These are phyloP conservation scores for Platanthera zijinensis DNA, from an alignment of 106 monocot genomes.

Conservation along the genomic window DNA sequence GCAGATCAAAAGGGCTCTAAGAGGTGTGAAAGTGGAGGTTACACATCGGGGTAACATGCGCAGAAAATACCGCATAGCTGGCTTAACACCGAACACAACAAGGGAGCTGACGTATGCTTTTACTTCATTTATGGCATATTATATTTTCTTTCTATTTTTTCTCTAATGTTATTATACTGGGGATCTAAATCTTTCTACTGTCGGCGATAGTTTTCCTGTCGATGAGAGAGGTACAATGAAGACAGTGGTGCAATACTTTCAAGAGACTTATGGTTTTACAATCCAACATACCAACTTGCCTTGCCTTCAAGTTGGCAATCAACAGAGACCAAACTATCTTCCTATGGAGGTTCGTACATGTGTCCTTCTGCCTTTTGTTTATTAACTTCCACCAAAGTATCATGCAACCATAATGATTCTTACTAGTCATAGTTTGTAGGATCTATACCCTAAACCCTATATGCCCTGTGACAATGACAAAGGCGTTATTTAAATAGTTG, in stretches of 20 bases:
- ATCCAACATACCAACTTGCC: constrained; percentile 50
- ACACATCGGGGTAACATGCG: constrained; percentile 62
- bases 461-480: too few relatives aligned
- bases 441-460: background rate
- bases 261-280: constrained; percentile 47
- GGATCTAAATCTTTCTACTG: background rate
- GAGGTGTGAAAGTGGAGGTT: constrained; percentile 69
- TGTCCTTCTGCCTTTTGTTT: background rate
- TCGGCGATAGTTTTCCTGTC: constrained; percentile 31
- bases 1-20: constrained; percentile 63
- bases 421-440: background rate
- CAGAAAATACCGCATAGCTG: constrained; percentile 55
- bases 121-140: background rate
- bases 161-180: background rate
- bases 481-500: too few relatives aligned
- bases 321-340: constrained; percentile 53
- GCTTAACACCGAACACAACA: constrained; percentile 53
- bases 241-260: constrained; percentile 60
- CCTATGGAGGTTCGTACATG: constrained; percentile 65
- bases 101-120: constrained; percentile 45
- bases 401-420: background rate
- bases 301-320: constrained; percentile 63
- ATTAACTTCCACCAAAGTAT: background rate
- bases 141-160: background rate
- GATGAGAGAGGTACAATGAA: constrained; percentile 42